Evolutionary conservation across 1,284 basidiomycete species (phyloP), one percentile per base, ranked within the genome.

Genomic region (Blastosporella zonata): DNA sequence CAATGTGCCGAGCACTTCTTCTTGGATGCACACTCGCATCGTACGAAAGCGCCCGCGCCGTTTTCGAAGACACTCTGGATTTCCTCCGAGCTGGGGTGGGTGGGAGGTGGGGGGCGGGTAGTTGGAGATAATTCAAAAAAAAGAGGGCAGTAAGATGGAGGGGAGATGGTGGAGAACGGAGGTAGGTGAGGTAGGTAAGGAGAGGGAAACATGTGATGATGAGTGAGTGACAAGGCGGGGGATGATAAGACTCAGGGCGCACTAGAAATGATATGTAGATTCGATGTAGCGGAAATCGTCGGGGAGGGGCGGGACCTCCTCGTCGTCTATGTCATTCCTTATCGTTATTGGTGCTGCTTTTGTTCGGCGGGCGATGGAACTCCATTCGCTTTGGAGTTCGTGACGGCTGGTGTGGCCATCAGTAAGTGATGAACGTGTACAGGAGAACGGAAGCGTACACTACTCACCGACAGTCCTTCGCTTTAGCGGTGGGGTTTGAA

Each of bases 231-330:
- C 25, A 27, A 10, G 25, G 25, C 6, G 10, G 25, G 25, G 29
- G 29, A 6, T 31, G n/a, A n/a, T n/a, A n/a, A n/a, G n/a, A n/a
- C n/a, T n/a, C n/a, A n/a, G n/a, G n/a, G n/a, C n/a, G n/a, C 58
- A 75, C 75, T 72, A 75, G 15, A 63, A 49, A 43, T n/a, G n/a
- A n/a, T 83, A 84, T 8, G 67, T 67, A 27, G 63, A 64, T 56
- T 84, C 82, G 12, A 79, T 52, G 57, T 84, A 84, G 43, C 53
- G 52, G 48, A 84, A 84, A 15, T 57, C 59, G 0, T 62, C 55
- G 1, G 68, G 59, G 8, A 77, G 56, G 2, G 55, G 60, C 0
- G 81, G 81, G 1, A 76, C 54, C 12, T 70, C 65, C 28, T 81
- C 74, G 5, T 72, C 70, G 52, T 76, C 70, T 4, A 81, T 61